These are phyloP conservation scores for Pythium vanterpoolii DNA, from an alignment of 352 stramenopile genomes.

Conservation along the genomic window DNA sequence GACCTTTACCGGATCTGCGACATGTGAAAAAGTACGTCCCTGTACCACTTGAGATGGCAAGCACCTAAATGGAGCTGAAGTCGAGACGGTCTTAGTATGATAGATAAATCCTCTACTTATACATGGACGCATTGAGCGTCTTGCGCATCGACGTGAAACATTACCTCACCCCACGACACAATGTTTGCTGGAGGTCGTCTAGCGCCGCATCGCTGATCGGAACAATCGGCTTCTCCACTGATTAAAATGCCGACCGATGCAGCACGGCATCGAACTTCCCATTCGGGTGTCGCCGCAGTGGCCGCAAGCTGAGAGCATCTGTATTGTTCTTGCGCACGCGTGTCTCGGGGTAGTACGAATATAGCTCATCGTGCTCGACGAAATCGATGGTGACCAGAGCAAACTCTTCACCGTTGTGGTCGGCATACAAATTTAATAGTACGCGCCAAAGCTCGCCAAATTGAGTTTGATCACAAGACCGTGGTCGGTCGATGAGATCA, in stretches of 20 bases:
- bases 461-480: slow-evolving; percentile 17
- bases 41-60: too few relatives aligned
- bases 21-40: too few relatives aligned
- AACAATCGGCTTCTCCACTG: neutral
- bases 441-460: neutral
- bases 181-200: neutral
- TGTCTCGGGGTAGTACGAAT: neutral
- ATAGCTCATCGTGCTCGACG: slow-evolving; percentile 5
- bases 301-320: neutral
- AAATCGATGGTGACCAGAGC: neutral
- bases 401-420: neutral
- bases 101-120: neutral
- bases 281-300: neutral
- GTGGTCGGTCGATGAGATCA: slow-evolving; percentile 31
- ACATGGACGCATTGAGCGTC: neutral
- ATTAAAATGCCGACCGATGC: neutral
- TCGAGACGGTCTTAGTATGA: too few relatives aligned
- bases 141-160: neutral
- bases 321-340: slow-evolving; percentile 4
- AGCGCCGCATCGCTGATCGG: neutral
- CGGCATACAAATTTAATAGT: neutral
- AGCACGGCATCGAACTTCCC: neutral
- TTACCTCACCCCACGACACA: neutral
- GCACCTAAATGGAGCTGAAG: too few relatives aligned
- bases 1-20: too few relatives aligned